Conservation (phyloP, 1,284 basidiomycete genomes). For the Ceratobasidium sp. region DNA sequence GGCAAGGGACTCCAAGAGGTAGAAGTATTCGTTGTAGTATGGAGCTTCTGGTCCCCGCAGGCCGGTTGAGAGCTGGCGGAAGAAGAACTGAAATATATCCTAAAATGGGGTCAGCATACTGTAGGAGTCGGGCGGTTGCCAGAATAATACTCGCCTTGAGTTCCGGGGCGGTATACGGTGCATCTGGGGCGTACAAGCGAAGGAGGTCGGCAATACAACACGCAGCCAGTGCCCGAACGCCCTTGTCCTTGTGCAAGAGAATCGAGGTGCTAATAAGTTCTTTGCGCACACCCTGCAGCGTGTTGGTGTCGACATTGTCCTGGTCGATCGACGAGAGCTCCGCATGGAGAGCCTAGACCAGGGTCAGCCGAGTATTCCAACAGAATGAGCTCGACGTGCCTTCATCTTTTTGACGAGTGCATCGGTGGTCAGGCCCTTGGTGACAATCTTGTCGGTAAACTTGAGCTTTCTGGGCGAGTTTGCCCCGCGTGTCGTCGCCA, state of each 20-base stretch:
- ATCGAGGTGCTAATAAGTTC: constrained; percentile 84
- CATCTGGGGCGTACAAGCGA: constrained; percentile 93
- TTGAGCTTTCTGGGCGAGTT: constrained; percentile 55
- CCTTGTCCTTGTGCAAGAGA: constrained; percentile 91
- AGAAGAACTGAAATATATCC: constrained; percentile 96
- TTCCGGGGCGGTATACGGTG: constrained; percentile 89
- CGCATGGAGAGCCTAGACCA: constrained; percentile 64
- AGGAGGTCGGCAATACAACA: constrained; percentile 96
- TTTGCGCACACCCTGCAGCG: constrained; percentile 72
- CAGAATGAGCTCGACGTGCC: constrained; percentile 45
- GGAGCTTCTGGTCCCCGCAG: constrained; percentile 73
- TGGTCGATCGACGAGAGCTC: constrained; percentile 89
- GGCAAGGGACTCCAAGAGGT: constrained; percentile 89
- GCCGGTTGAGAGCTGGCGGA: constrained; percentile 78
- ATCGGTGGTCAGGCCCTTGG: constrained; percentile 74
- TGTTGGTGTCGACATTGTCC: constrained; percentile 78
- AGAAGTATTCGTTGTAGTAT: constrained; percentile 91
- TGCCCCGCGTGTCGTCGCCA: constrained; percentile 35
- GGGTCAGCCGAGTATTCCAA: not conserved
- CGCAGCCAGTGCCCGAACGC: constrained; percentile 91
- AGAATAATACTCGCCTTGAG: constrained; percentile 57
- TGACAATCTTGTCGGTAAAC: constrained; percentile 80
- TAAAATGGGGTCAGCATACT: constrained; percentile 49
- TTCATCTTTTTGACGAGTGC: constrained; percentile 84
- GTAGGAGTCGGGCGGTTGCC: not conserved